A percentile compares a stretch with the other conserved stretches of the same genome.
phyloP scores from a whole-genome alignment of 371 early-diverging fungal species.

The Saksenaea oblongispora region DNA sequence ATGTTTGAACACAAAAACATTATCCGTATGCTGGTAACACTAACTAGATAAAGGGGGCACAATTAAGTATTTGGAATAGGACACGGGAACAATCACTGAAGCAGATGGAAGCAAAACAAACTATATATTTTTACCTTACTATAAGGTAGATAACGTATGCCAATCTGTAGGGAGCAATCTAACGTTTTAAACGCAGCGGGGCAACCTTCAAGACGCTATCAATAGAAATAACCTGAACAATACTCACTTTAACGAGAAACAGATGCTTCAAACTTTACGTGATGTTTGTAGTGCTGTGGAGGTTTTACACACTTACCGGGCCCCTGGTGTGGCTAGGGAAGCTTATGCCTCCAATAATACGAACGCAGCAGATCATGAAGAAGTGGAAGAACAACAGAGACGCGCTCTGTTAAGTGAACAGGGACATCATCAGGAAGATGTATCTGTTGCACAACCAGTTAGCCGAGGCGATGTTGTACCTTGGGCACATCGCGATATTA shows the following conservation, averaged over 20 bases:
- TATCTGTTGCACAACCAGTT: conserved; percentile 10
- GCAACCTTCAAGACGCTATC: conserved; percentile 67
- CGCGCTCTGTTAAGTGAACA: conserved; percentile 54
- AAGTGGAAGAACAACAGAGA: conserved; percentile 16
- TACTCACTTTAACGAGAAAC: conserved; percentile 49
- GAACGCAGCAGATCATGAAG: conserved; percentile 5
- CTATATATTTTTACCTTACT: conserved; percentile 69
- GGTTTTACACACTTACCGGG: conserved; percentile 18
- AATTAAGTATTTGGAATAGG: conserved; percentile 37
- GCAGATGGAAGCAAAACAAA: conserved; percentile 62
- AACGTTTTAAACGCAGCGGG: conserved; percentile 43
- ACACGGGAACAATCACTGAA: conserved; percentile 62
- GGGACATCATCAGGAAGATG: conserved; percentile 51
- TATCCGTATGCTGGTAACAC: conserved; percentile 63
- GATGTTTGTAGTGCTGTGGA: conserved; percentile 20
- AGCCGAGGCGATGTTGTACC: conserved; percentile 41
- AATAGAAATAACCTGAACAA: conserved; percentile 44
- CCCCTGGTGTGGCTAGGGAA: conserved; percentile 10
- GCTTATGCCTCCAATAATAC: conserved; percentile 9
- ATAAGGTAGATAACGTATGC: conserved; percentile 40
- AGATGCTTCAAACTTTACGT: conserved; percentile 39
- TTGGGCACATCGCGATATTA: conserved; percentile 81
- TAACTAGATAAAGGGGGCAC: background rate
- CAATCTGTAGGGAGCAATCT: conserved; percentile 54
- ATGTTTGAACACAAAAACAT: conserved; percentile 72